Evolutionary conservation across 352 stramenopile species (phyloP).

Genomic region (Globisporangium echinulatum): DNA sequence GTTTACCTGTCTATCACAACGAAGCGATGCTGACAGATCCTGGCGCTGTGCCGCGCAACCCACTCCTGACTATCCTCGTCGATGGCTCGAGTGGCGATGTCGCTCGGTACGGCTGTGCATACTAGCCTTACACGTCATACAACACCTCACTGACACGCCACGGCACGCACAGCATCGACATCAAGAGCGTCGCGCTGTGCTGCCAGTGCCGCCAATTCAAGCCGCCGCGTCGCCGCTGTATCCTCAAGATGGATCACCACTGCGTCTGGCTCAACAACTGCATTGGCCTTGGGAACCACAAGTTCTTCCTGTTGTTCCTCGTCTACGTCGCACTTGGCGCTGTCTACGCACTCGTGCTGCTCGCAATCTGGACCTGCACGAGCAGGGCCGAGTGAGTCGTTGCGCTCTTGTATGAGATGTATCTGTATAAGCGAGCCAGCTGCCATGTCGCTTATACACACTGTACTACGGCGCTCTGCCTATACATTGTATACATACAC

Average conservation of each 20-base stretch:
- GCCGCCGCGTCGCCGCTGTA: slow-evolving; percentile 89
- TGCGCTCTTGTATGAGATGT: slow-evolving; percentile 73
- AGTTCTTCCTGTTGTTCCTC: slow-evolving; percentile 90
- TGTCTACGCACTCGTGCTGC: slow-evolving; percentile 89
- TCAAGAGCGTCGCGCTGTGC: slow-evolving; percentile 78
- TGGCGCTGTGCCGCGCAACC: slow-evolving; percentile 93
- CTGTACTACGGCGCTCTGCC: too few relatives aligned
- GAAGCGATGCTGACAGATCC: slow-evolving; percentile 98
- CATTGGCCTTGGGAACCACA: slow-evolving; percentile 98
- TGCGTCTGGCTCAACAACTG: slow-evolving; percentile 99
- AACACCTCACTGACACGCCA: too few relatives aligned
- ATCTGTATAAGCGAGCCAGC: slow-evolving; percentile 14
- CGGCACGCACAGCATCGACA: slow-evolving; percentile 69
- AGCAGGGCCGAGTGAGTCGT: too few relatives aligned
- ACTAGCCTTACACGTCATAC: too few relatives aligned
- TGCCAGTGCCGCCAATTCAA: slow-evolving; percentile 95
- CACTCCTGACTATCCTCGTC: slow-evolving; percentile 76
- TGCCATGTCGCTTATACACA: too few relatives aligned
- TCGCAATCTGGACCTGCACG: too few relatives aligned
- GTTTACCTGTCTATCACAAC: too few relatives aligned
- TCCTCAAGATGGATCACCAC: slow-evolving; percentile 99
- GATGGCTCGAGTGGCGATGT: slow-evolving; percentile 75
- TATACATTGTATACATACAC: too few relatives aligned
- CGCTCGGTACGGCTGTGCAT: too few relatives aligned
- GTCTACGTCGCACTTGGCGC: slow-evolving; percentile 94